phyloP scores from a whole-genome alignment of 176 grass and related monocot genomes.

The Hyparrhenia diplandra region DNA sequence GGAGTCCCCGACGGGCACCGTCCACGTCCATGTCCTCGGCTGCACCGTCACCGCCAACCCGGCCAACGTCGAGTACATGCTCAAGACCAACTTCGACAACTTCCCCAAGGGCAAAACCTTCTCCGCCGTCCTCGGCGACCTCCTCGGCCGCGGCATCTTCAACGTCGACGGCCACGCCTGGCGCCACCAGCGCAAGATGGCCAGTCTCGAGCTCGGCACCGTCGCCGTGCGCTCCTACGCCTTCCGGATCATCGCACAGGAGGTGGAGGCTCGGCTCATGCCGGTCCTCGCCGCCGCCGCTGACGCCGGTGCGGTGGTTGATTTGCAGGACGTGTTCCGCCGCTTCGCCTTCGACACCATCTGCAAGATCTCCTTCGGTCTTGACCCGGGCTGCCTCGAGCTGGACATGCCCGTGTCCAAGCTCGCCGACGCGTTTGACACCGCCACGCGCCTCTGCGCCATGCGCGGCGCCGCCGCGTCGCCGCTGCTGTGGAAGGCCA shows the following conservation, averaged over 20 bases:
- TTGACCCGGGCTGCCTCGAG: slow-evolving; percentile 62
- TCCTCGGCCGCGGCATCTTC: slow-evolving; percentile 87
- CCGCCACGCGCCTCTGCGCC: slow-evolving; percentile 50
- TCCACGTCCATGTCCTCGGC: slow-evolving; percentile 56
- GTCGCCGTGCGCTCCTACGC: slow-evolving; percentile 60
- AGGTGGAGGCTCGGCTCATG: slow-evolving; percentile 39
- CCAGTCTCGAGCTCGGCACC: slow-evolving; percentile 79
- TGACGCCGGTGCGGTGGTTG: slow-evolving; percentile 14
- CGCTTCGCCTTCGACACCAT: slow-evolving; percentile 78
- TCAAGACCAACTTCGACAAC: slow-evolving; percentile 65
- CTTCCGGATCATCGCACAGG: slow-evolving; percentile 41
- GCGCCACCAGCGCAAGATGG: slow-evolving; percentile 73
- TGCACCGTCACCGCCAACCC: slow-evolving; percentile 65
- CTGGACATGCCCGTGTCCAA: background rate
- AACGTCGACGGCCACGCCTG: slow-evolving; percentile 66
- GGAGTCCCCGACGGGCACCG: slow-evolving; percentile 46
- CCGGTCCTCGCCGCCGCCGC: slow-evolving; percentile 43
- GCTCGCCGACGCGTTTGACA: slow-evolving; percentile 45
- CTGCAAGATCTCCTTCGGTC: slow-evolving; percentile 77
- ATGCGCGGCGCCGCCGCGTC: slow-evolving; percentile 31
- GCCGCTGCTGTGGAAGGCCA: slow-evolving; percentile 54
- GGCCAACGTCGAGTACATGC: slow-evolving; percentile 76
- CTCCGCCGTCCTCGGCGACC: slow-evolving; percentile 53
- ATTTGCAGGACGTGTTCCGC: slow-evolving; percentile 82
- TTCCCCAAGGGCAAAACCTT: slow-evolving; percentile 73